phyloP scores from a whole-genome alignment of 805 yeast species.

The Zygosaccharomyces gambellarensis region DNA sequence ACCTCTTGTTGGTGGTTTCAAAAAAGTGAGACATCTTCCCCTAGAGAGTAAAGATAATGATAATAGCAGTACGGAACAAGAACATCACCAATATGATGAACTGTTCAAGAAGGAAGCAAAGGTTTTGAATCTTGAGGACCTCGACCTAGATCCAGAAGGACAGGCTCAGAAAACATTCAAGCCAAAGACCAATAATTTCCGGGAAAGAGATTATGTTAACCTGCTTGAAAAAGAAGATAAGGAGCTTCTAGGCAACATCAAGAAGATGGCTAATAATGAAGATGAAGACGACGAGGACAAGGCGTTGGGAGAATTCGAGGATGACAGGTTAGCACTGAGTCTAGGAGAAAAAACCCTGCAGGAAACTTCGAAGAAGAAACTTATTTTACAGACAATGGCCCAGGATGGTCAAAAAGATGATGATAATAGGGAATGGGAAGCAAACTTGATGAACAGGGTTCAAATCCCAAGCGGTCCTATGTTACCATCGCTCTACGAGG shows the following conservation, averaged over 20 bases:
- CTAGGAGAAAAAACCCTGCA: conserved; percentile 14
- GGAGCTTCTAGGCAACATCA: conserved; percentile 19
- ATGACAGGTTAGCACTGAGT: conserved; percentile 26
- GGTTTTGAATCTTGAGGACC: conserved; percentile 19
- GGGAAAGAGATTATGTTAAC: conserved; percentile 28
- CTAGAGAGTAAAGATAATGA: neutral
- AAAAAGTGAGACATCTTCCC: neutral
- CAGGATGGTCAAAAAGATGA: conserved; percentile 4
- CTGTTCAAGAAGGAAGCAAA: conserved; percentile 8
- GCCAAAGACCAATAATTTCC: conserved; percentile 4
- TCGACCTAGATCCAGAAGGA: neutral
- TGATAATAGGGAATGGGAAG: conserved; percentile 16
- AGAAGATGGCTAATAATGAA: conserved; percentile 17
- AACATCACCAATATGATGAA: conserved; percentile 3
- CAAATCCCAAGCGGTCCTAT: neutral
- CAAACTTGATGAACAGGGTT: conserved; percentile 13
- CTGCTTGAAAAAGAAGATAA: conserved; percentile 28
- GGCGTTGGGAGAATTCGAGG: conserved; percentile 20
- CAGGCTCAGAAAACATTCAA: conserved; percentile 2
- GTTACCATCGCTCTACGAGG: neutral
- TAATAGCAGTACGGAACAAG: neutral
- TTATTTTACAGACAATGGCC: conserved; percentile 22
- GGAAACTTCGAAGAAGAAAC: conserved; percentile 9
- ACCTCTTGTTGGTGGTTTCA: conserved; percentile 6
- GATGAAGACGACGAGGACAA: conserved; percentile 10